A percentile compares a stretch with the other conserved stretches of the same genome.
Conservation (phyloP, 192 early-diverging fungal species). For the Rhizophagus sp. region DNA sequence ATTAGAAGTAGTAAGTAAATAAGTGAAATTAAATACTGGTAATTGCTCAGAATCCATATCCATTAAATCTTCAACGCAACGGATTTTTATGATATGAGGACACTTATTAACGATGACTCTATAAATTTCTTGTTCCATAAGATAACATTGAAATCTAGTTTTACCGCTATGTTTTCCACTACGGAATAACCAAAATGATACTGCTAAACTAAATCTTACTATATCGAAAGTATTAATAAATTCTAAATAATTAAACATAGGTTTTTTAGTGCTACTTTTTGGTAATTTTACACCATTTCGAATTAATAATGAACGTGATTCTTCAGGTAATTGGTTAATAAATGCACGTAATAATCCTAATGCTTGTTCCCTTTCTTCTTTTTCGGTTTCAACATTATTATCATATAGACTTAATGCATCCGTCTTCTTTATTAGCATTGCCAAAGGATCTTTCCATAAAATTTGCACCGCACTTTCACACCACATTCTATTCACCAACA, state of each 20-base stretch:
- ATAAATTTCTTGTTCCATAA: not conserved
- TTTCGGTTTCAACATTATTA: not conserved
- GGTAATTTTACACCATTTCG: not conserved
- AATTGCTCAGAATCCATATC: not conserved
- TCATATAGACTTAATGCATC: not conserved
- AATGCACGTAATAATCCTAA: not conserved
- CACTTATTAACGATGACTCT: not conserved
- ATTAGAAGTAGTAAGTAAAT: not conserved
- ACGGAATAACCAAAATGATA: not conserved
- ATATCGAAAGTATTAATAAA: not conserved
- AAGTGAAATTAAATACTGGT: not conserved
- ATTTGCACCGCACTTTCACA: not conserved
- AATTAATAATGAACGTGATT: not conserved
- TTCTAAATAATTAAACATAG: not conserved
- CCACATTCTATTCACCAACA: constrained; percentile 13
- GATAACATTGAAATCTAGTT: not conserved
- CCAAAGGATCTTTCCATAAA: not conserved
- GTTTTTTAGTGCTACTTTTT: not conserved
- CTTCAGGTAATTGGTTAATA: not conserved
- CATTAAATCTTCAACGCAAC: not conserved
- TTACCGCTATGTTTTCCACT: not conserved
- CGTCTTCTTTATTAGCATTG: not conserved
- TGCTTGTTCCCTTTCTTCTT: not conserved
- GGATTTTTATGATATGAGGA: not conserved
- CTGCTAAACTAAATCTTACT: not conserved